A percentile compares a stretch with the other conserved stretches of the same genome.
phyloP scores from a whole-genome alignment of 106 monocot genomes.

The Dendrobium huoshanense region DNA sequence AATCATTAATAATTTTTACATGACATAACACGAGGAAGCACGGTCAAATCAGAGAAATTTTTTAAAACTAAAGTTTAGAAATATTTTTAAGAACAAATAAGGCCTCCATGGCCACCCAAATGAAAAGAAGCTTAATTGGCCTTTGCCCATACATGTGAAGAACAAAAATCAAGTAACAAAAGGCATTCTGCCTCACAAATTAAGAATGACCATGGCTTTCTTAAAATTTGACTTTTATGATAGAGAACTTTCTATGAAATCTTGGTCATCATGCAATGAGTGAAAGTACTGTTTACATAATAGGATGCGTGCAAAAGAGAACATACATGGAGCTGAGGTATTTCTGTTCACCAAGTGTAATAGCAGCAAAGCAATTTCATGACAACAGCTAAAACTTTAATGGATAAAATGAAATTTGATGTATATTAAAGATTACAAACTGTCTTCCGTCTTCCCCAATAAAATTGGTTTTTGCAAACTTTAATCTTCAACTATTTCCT shows the following conservation, averaged over 20 bases:
- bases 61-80: neutral
- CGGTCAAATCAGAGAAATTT: neutral
- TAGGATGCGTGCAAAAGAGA: neutral
- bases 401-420: neutral
- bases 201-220: neutral
- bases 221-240: neutral
- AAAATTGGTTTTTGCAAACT: neutral
- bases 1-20: conserved; percentile 6
- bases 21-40: neutral
- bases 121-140: neutral
- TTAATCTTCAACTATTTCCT: neutral
- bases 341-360: neutral
- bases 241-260: neutral
- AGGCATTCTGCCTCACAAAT: neutral
- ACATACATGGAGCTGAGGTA: neutral
- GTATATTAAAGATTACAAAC: neutral
- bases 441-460: neutral
- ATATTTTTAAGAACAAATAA: neutral
- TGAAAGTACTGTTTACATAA: neutral
- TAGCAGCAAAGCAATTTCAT: neutral
- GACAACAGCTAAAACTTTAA: neutral
- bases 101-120: neutral
- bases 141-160: neutral
- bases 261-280: neutral
- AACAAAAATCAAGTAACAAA: neutral